Conservation (phyloP, 148 eudicot genomes). For the Salicornia ramosissima region DNA sequence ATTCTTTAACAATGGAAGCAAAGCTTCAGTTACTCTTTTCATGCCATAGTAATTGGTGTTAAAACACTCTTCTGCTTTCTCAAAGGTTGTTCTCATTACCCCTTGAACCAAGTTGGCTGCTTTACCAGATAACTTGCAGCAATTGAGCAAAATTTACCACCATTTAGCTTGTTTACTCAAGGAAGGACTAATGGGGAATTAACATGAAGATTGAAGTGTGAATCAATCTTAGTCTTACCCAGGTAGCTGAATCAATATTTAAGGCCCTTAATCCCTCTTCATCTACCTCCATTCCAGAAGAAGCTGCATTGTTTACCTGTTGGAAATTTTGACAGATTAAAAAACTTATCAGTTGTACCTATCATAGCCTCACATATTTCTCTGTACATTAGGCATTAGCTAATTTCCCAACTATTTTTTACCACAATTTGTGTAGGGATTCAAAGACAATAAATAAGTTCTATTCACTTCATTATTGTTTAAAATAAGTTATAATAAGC, state of each 20-base stretch:
- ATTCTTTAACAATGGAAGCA: conserved; percentile 28
- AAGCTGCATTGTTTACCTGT: conserved; percentile 29
- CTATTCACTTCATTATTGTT: no score
- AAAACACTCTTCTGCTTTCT: conserved; percentile 25
- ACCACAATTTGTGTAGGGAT: no score
- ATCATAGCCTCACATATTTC: no score
- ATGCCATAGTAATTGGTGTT: conserved; percentile 26
- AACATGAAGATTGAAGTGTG: background rate
- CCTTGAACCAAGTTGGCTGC: conserved; percentile 23
- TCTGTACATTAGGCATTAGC: no score
- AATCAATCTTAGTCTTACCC: conserved; percentile 14
- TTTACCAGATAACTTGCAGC: conserved; percentile 13
- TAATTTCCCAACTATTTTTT: no score
- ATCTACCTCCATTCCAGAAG: conserved; percentile 24
- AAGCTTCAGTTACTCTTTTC: conserved; percentile 20
- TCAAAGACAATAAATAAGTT: no score
- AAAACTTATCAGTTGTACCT: no score
- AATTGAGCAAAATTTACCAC: background rate
- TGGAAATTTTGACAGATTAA: background rate
- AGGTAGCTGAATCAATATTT: conserved; percentile 24
- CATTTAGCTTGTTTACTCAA: background rate
- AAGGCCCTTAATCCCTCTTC: conserved; percentile 26
- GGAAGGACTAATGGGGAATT: no score
- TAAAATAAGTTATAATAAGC: no score
- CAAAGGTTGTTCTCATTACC: conserved; percentile 22